Percentiles rank a stretch among this genome's conserved stretches.
phyloP scores from a whole-genome alignment of 1,284 basidiomycete genomes.

The Rhodotorula sp. region DNA sequence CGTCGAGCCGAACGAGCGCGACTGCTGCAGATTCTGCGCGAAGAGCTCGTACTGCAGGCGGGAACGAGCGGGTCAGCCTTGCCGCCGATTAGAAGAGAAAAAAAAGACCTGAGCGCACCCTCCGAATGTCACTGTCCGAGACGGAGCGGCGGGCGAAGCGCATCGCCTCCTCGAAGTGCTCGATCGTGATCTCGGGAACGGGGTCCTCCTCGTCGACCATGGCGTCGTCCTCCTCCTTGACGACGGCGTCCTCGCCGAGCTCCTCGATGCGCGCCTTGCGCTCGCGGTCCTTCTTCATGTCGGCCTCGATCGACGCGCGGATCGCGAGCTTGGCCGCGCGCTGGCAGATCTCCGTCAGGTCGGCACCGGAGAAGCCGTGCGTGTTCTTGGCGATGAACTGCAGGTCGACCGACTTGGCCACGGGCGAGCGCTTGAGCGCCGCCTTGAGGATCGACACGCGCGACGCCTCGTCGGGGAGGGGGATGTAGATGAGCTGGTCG shows the following conservation, averaged over 20 bases:
- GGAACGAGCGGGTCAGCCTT: constrained; percentile 52
- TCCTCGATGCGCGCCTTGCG: constrained; percentile 78
- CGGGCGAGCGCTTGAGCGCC: constrained; percentile 86
- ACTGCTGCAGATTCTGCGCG: constrained; percentile 83
- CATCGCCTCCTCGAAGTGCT: constrained; percentile 62
- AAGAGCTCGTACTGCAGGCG: constrained; percentile 82
- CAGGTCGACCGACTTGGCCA: constrained; percentile 84
- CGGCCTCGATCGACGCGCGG: constrained; percentile 89
- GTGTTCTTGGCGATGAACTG: constrained; percentile 87
- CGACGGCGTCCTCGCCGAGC: constrained; percentile 61
- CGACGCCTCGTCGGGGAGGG: constrained; percentile 84
- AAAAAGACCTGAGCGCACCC: constrained; percentile 56
- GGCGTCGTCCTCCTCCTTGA: constrained; percentile 59
- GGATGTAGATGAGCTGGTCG: constrained; percentile 62
- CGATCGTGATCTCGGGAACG: constrained; percentile 89
- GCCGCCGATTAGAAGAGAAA: constrained; percentile 77
- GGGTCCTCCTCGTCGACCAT: constrained; percentile 70
- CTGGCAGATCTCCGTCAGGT: constrained; percentile 98
- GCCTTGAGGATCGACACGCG: constrained; percentile 91
- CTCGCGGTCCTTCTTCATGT: constrained; percentile 79
- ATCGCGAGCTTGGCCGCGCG: constrained; percentile 96
- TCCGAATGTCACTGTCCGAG: constrained; percentile 44
- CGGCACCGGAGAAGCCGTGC: constrained; percentile 98
- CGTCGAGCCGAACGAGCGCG: constrained; percentile 68
- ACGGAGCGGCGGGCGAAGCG: constrained; percentile 61